Evolutionary conservation across 1,139 yeast genomes (phyloP).

Genomic region (Scheffersomyces quercinus): DNA sequence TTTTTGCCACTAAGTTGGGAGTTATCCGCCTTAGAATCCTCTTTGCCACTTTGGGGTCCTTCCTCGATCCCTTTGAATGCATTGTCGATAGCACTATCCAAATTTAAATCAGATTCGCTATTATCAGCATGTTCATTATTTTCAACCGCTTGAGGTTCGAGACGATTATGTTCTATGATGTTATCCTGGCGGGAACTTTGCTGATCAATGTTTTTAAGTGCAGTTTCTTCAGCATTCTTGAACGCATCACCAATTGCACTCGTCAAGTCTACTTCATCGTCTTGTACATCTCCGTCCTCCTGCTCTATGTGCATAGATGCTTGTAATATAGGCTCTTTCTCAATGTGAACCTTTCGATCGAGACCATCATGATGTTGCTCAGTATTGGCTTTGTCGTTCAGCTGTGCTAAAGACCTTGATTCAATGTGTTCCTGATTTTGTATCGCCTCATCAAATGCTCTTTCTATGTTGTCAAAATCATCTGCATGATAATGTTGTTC

Average conservation of each 20-base stretch:
- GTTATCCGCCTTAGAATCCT: not conserved
- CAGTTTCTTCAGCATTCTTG: not conserved
- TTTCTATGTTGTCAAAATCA: constrained; percentile 10
- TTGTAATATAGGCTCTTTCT: not conserved
- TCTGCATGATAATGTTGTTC: constrained; percentile 6
- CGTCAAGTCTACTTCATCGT: constrained; percentile 6
- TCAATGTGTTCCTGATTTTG: constrained; percentile 1
- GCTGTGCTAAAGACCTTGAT: not conserved
- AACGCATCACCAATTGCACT: constrained; percentile 11
- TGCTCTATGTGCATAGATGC: not conserved
- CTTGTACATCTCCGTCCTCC: constrained; percentile 2
- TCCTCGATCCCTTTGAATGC: constrained; percentile 9
- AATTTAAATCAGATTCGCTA: not conserved
- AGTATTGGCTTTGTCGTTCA: too few relatives aligned
- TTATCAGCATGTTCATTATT: not conserved
- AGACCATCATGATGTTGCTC: not conserved
- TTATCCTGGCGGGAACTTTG: not conserved
- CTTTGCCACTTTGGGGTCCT: not conserved
- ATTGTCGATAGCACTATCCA: constrained; percentile 10
- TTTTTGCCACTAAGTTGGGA: not conserved
- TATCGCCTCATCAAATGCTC: constrained; percentile 10
- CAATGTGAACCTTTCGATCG: not conserved
- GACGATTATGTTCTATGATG: not conserved
- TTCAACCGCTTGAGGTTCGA: not conserved
- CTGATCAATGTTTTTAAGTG: constrained; percentile 2